Conservation (phyloP, 1,139 yeast species). For the Scheffersomyces titani region DNA sequence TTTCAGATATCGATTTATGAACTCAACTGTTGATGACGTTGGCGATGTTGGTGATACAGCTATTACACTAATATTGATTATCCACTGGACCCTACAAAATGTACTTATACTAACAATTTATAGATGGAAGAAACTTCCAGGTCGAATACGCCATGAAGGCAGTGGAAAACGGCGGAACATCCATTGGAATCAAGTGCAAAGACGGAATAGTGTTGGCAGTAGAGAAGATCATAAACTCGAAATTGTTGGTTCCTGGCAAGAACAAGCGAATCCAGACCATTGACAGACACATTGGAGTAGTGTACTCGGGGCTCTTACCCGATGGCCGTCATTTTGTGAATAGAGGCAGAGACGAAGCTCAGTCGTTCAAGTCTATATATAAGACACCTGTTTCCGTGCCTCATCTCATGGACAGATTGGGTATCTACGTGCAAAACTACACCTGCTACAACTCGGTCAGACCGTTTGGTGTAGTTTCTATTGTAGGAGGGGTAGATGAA, state of each 20-base stretch:
- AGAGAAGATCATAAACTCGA: slow-evolving; percentile 86
- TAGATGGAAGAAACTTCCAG: slow-evolving; percentile 97
- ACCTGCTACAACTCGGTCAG: slow-evolving; percentile 96
- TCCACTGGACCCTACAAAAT: too few relatives aligned
- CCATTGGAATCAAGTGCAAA: slow-evolving; percentile 86
- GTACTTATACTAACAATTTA: slow-evolving; percentile 43
- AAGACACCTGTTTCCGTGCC: slow-evolving; percentile 78
- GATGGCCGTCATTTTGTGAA: slow-evolving; percentile 94
- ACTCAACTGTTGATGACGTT: too few relatives aligned
- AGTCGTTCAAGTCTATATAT: slow-evolving; percentile 74
- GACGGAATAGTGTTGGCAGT: slow-evolving; percentile 97
- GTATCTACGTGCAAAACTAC: slow-evolving; percentile 92
- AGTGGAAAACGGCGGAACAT: slow-evolving; percentile 95
- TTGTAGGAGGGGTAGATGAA: slow-evolving; percentile 90
- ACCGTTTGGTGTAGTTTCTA: slow-evolving; percentile 93
- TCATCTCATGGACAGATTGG: slow-evolving; percentile 82
- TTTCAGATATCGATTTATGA: too few relatives aligned
- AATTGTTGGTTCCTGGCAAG: slow-evolving; percentile 83
- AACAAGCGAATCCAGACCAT: slow-evolving; percentile 90
- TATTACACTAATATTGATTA: too few relatives aligned
- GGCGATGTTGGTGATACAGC: too few relatives aligned
- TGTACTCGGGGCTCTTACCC: slow-evolving; percentile 91
- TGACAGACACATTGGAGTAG: slow-evolving; percentile 92
- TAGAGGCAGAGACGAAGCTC: slow-evolving; percentile 92
- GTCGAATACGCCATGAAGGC: slow-evolving; percentile 98